A percentile compares a stretch with the other conserved stretches of the same genome.
These are phyloP conservation scores for Halophytophthora batemanensis DNA, from an alignment of 352 stramenopile species.

Conservation along the genomic window DNA sequence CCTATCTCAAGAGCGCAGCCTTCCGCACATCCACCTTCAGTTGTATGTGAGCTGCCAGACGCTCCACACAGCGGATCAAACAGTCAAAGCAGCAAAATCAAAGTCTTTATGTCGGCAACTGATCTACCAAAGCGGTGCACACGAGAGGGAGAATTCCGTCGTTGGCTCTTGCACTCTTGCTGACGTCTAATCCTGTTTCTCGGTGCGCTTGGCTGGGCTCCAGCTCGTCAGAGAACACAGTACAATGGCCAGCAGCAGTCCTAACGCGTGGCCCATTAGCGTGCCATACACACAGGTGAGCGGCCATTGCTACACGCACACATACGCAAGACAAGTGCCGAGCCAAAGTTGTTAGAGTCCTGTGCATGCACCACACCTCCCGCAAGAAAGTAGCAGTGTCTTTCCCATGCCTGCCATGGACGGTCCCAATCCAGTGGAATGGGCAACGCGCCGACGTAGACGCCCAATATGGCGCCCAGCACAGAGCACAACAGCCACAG, in stretches of 20 bases:
- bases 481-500: conserved; percentile 46
- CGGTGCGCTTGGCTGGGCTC: conserved; percentile 12
- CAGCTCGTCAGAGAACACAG: conserved; percentile 9
- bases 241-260: conserved; percentile 27
- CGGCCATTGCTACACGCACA: conserved; percentile 75
- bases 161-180: no score
- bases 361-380: background rate
- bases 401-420: conserved; percentile 82
- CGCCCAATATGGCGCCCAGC: conserved; percentile 57
- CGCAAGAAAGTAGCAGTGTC: background rate
- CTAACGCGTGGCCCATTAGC: conserved; percentile 43
- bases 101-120: no score
- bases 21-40: conserved; percentile 48
- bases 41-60: no score
- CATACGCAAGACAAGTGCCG: background rate
- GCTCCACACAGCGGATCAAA: no score
- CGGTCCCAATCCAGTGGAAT: conserved; percentile 88
- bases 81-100: no score
- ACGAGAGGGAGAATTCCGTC: no score
- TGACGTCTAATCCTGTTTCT: conserved; percentile 10
- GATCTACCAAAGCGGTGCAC: no score
- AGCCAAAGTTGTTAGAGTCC: background rate
- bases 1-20: conserved; percentile 67
- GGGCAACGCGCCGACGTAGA: conserved; percentile 70
- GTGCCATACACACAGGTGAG: conserved; percentile 80